phyloP scores from a whole-genome alignment of 805 yeast genomes.

The Wickerhamomyces canadensis region DNA sequence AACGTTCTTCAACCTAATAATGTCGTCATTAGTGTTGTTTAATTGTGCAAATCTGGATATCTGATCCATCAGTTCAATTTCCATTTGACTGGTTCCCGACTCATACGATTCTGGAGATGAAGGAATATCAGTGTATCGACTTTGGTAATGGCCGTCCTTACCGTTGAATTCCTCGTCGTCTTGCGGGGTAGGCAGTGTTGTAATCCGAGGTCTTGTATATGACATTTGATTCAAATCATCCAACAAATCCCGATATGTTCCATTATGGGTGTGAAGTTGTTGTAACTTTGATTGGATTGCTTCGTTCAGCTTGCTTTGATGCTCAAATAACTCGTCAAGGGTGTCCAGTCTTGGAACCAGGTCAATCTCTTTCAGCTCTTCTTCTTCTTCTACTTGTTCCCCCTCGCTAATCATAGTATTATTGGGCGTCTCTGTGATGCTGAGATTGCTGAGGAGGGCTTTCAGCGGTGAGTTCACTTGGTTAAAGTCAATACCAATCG shows the following conservation, averaged over 20 bases:
- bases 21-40: conserved; percentile 8
- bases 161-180: conserved; percentile 10
- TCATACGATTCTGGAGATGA: conserved; percentile 19
- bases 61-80: conserved; percentile 15
- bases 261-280: too few species aligned
- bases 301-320: not conserved
- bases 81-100: conserved; percentile 14
- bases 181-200: conserved; percentile 17
- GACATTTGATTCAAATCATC: too few species aligned
- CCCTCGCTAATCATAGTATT: too few species aligned
- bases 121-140: conserved; percentile 8
- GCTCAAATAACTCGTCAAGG: not conserved
- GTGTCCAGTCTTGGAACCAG: not conserved
- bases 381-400: too few species aligned
- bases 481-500: not conserved
- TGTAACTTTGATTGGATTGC: not conserved
- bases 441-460: not conserved
- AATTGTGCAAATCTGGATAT: conserved; percentile 10
- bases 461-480: not conserved
- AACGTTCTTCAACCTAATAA: conserved; percentile 16
- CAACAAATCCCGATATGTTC: too few species aligned
- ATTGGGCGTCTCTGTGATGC: too few species aligned
- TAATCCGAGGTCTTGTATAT: too few species aligned
- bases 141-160: not conserved
- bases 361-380: not conserved